Conservation (phyloP, 2,329 filamentous ascomycete species). For the Aspergillus sp. region DNA sequence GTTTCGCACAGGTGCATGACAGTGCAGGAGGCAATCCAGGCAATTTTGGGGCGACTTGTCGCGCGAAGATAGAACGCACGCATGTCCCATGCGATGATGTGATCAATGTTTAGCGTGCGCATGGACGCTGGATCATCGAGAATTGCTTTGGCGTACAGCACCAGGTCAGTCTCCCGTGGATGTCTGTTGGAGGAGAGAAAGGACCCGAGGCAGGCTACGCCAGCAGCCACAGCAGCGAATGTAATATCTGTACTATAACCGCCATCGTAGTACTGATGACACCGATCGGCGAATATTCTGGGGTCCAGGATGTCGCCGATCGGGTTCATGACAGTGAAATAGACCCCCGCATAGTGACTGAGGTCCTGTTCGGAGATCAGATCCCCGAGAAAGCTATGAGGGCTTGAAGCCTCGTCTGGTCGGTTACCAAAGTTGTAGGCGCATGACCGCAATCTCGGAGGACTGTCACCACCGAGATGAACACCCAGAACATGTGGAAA, state of each 20-base stretch:
- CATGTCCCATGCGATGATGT: conserved; percentile 34
- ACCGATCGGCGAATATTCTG: conserved; percentile 31
- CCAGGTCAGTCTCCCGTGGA: conserved; percentile 29
- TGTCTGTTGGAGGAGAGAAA: conserved; percentile 30
- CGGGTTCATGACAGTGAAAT: conserved; percentile 26
- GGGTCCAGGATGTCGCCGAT: conserved; percentile 28
- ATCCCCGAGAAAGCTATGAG: conserved; percentile 23
- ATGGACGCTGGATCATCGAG: conserved; percentile 35
- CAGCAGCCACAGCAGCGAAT: conserved; percentile 33
- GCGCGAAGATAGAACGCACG: conserved; percentile 33
- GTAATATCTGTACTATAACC: conserved; percentile 19
- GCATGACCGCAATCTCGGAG: conserved; percentile 29
- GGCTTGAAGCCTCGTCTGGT: conserved; percentile 31
- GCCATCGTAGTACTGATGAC: conserved; percentile 27
- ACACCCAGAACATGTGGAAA: conserved; percentile 32
- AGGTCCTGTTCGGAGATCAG: conserved; percentile 32
- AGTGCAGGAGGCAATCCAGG: conserved; percentile 37
- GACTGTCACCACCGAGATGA: conserved; percentile 29
- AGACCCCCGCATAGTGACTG: conserved; percentile 22
- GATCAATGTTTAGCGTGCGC: conserved; percentile 28
- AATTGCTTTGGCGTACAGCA: conserved; percentile 35
- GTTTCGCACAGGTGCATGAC: conserved; percentile 34
- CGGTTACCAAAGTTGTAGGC: conserved; percentile 37
- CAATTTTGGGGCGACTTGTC: conserved; percentile 34
- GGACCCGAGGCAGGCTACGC: conserved; percentile 31